Base-by-base conservation (phyloP, 2,329 filamentous ascomycete species). In the Colletotrichum ledebouriae region DNA sequence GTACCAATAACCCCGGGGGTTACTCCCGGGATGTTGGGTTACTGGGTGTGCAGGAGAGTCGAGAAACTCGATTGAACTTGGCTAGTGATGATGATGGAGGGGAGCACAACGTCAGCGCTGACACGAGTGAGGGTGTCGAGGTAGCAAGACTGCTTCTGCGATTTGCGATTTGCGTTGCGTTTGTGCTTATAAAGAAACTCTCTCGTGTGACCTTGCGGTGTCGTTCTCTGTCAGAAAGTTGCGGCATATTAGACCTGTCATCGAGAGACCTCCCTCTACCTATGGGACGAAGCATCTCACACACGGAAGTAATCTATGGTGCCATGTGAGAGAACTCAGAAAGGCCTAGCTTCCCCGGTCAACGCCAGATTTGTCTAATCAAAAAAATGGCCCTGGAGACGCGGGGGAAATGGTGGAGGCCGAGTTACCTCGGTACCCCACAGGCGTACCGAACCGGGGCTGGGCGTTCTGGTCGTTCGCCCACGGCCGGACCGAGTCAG, bases 351-450 rank as follows among this genome's bases (percentile, higher is more conserved):
- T 17, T 50, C 63, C 58, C 63, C 63, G 49, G 39, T 46, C 29
- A n/a, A 52, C 25, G 37, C n/a, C 56, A 46, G 41, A 58, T 34
- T 22, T 44, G 37, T 13, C 25, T 60, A 67, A 63, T 63, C 59
- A 4, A 56, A 37, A 67, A 67, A 63, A 63, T 55, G 53, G 53
- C 46, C 46, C 46, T 64, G 53, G 60, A 34, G 56, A 64, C 66
- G 66, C 66, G 66, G 66, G 66, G 66, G 66, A 69, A 37, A 37
- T 37, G 33, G 66, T 46, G 66, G 61, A 69, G 66, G 61, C 66
- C 66, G 66, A 69, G 66, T 69, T 69, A 66, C 66, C 66, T 65
- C 61, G 66, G 66, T 46, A 60, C 49, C 50, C 55, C 60, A 44
- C 61, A 49, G 42, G 53, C 47, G 6, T 37, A 49, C 49, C 47